Evolutionary conservation across 139 green algal genomes (phyloP).

Genomic region (Chlorella sp.): DNA sequence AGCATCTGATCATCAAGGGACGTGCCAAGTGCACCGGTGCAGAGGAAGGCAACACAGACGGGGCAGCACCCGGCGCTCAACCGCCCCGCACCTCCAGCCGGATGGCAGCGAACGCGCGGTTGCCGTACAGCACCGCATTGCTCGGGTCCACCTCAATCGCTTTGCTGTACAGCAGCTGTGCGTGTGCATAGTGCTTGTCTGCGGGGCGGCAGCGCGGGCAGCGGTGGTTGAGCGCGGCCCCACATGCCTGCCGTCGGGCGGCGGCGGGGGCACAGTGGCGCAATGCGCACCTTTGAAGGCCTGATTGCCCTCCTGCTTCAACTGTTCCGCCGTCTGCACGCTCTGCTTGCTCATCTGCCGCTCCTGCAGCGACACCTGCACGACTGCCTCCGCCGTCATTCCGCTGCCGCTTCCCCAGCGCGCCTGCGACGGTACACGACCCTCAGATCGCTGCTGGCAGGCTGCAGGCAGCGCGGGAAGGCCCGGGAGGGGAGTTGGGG

Average conservation of each 20-base stretch:
- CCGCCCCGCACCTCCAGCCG: constrained; percentile 76
- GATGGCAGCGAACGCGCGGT: constrained; percentile 91
- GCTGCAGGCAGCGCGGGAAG: too few species aligned
- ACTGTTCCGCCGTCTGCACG: constrained; percentile 25
- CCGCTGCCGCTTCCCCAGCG: too few species aligned
- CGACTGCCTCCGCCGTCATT: too few species aligned
- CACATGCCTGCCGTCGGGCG: background rate
- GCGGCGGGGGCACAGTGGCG: background rate
- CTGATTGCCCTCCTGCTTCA: constrained; percentile 55
- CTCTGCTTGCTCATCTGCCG: background rate
- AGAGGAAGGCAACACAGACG: background rate
- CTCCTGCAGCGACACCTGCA: too few species aligned
- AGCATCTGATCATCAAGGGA: too few species aligned
- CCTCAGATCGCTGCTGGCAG: too few species aligned
- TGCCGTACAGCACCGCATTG: constrained; percentile 87
- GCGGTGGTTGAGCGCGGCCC: background rate
- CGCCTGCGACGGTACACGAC: too few species aligned
- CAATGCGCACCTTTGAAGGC: constrained; percentile 61
- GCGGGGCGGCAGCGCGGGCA: background rate
- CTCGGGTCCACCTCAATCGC: constrained; percentile 82
- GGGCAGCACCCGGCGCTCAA: background rate
- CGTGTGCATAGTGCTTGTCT: constrained; percentile 88
- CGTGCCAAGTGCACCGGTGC: too few species aligned
- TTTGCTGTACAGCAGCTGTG: constrained; percentile 86
- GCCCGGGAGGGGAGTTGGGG: too few species aligned